A percentile compares a stretch with the other conserved stretches of the same genome.
phyloP scores from a whole-genome alignment of 345 rosid genomes.

The Camelina sativa region DNA sequence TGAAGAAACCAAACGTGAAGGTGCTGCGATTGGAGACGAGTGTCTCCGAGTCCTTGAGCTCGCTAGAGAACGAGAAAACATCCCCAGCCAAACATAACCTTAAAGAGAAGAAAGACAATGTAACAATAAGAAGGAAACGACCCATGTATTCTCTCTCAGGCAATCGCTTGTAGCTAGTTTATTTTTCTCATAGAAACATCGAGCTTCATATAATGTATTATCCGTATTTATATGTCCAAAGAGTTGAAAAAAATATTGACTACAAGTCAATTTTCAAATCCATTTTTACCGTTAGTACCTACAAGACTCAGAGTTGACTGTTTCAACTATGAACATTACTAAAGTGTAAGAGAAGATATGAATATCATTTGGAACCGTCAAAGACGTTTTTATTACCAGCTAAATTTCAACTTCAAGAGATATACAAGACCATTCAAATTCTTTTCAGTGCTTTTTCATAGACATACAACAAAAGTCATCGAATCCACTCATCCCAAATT shows the following conservation, averaged over 20 bases:
- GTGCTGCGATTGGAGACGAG: slow-evolving; percentile 37
- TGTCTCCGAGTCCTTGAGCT: slow-evolving; percentile 43
- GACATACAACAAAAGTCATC: slow-evolving; percentile 26
- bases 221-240: slow-evolving; percentile 11
- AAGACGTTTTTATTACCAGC: not conserved
- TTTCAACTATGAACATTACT: slow-evolving; percentile 11
- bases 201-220: slow-evolving; percentile 12
- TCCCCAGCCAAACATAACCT: slow-evolving; percentile 34
- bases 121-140: slow-evolving; percentile 22
- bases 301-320: slow-evolving; percentile 11
- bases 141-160: slow-evolving; percentile 11
- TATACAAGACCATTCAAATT: slow-evolving; percentile 16
- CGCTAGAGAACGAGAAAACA: slow-evolving; percentile 34
- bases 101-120: slow-evolving; percentile 25
- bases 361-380: slow-evolving; percentile 24
- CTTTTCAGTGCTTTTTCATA: slow-evolving; percentile 29
- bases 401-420: slow-evolving; percentile 9
- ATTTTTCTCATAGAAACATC: not conserved
- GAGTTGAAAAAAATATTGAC: not conserved
- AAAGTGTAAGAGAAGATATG: slow-evolving; percentile 16
- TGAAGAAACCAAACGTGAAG: slow-evolving; percentile 61
- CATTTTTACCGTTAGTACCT: not conserved
- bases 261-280: slow-evolving; percentile 14
- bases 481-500: slow-evolving; percentile 34
- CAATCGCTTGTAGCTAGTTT: not conserved